Base-by-base conservation (phyloP, 2,329 filamentous ascomycete species). In the Diplodia scrobiculata region DNA sequence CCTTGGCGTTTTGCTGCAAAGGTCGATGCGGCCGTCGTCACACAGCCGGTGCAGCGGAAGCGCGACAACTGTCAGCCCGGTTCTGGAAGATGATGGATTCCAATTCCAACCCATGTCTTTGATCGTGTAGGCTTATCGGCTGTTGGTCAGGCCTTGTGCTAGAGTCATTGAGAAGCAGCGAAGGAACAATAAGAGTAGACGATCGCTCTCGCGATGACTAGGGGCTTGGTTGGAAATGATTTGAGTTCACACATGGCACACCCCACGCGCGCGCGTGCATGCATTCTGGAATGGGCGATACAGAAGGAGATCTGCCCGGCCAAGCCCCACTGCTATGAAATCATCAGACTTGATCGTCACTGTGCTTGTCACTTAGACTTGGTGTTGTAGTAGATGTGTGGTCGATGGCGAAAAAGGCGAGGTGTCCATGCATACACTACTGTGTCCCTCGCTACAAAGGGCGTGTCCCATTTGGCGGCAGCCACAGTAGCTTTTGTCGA, bases 241-340 rank as follows among this genome's bases (percentile, higher is more conserved):
- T 19, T 45, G 41, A 45, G 41, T 45, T n/a, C 25, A 19, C 41
- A 45, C 41, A 45, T 45, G 41, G 17, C n/a, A 45, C n/a, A 19
- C 41, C 10, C 52, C 13, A 17, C n/a, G 19, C 53, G 25, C 34
- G 13, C 7, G 36, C 54, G 36, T 58, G 53, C 19, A 21, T 14
- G n/a, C 21, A 29, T 21, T 25, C 14, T 29, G 25, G 7, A 10
- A n/a, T 41, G 17, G 9, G 54, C 14, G n/a, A 41, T 38, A 45
- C 7, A 45, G 25, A 45, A 38, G 25, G 21, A 29, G 13, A 21
- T 36, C 34, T 38, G 36, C n/a, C 34, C 54, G 19, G 10, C 19
- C 17, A 38, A 45, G 54, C 54, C 54, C 54, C 54, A 45, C 54
- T n/a, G 21, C 6, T 58, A 58, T 58, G 54, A 45, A 58, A 58